Base-by-base conservation (phyloP, 73 alveolate genomes). In the Paramecium bursaria region DNA sequence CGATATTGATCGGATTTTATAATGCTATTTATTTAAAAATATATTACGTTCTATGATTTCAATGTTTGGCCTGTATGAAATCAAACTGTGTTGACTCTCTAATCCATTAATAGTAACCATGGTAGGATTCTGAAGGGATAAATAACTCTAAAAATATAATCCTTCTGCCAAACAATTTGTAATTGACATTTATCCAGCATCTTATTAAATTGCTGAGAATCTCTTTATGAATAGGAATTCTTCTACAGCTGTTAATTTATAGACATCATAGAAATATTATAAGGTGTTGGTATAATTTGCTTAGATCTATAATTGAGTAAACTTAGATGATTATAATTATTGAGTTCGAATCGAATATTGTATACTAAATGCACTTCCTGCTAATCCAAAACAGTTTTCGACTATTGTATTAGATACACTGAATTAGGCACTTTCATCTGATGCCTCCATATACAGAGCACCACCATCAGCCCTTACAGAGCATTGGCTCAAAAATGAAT, bases 391-490 rank as follows among this genome's bases (percentile, higher is more conserved):
- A 39, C 82, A 67, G 44, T 67, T 67, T 2, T 42, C 33, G 2
- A 67, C 44, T 10, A 39, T 10, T 2, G 82, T 39, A 42, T 67
- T 19, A 25, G 10, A 2, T 9, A 67, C 3, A 1, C 60, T 67
- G 19, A 67, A 42, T 15, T 30, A 39, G 33, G 17, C 15, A 31
- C 11, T 1, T 35, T 35, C 6, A 35, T 67, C 82, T 35, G 82
- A 67, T 3, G 82, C 15, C 3, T 4, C 44, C n/a, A 67, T 2
- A 67, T 67, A 67, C 13, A 67, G 19, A 25, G 60, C 82, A 9
- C 82, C 82, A 10, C 82, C 82, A 67, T 67, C 82, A 25, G 82
- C 82, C 21, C 82, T 67, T 0, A 25, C 82, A 4, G 33, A 25
- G 33, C 82, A 67, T 21, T 67, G 22, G 10, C 55, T 35, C 19